Base-by-base conservation (phyloP, 2,329 filamentous ascomycete species). In the Sclerotinia spermophila region DNA sequence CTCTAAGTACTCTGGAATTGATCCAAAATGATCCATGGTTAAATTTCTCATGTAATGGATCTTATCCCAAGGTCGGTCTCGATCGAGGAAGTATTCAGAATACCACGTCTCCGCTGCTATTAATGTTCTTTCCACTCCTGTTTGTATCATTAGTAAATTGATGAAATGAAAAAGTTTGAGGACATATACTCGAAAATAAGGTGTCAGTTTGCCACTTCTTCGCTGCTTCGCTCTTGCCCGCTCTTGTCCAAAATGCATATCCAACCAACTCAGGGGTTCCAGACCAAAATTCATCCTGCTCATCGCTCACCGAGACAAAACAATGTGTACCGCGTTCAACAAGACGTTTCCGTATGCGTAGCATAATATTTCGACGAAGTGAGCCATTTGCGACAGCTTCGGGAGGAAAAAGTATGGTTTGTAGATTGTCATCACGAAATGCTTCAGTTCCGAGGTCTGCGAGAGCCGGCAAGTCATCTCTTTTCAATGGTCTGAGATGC, bases 251-350 rank as follows among this genome's bases (percentile, higher is more conserved):
- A 30, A 58, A 59, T 19, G 68, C 30, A 59, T 60, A 70, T 17
- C 61, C 68, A 13, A 70, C n/a, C 6, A 70, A 40, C 40, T 70
- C 61, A 40, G 35, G 24, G n/a, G 59, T 40, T 3, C 61, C 68
- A 67, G 17, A 58, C 68, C 68, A 70, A 27, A 59, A 66, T 8
- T 51, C 61, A 42, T 70, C 68, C 3, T 51, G 35, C 30, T 70
- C 68, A 30, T 70, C 68, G 33, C 60, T 66, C 44, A 51, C 53
- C 1, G 53, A 33, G 8, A 67, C 53, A 27, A 67, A 67, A 21
- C 61, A 58, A 38, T 42, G 40, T 10, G 30, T 67, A n/a, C 53
- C 42, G 4, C 33, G 17, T 17, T 51, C 55, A 5, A 67, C 61
- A 3, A 70, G 35, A 21, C 62, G 40, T 38, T 59, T 58, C 0